Evolutionary conservation across 2,329 filamentous ascomycete species (phyloP), one percentile per base, ranked within the genome.

Genomic region (Hypocreales sp.): DNA sequence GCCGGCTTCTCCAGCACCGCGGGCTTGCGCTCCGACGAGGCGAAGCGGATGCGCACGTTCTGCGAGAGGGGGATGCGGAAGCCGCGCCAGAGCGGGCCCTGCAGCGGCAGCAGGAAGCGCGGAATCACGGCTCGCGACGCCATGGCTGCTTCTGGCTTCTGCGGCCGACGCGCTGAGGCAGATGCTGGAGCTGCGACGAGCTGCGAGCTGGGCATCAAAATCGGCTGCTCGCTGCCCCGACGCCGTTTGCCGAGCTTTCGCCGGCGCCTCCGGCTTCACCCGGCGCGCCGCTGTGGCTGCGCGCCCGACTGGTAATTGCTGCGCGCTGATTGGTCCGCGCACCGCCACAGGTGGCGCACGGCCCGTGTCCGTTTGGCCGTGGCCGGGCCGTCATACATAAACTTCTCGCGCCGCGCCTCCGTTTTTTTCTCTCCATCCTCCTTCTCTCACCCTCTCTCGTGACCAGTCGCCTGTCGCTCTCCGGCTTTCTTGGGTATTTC

Each of bases 1-100:
- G 79, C 68, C 15, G 87, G 87, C 53, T 94, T 83, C 42, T 81
- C 81, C 37, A 98, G 74, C 5, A 83, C 67, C 35, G 75, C 65
- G 20, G 71, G 68, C 44, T 77, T 79, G 35, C 10, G 15, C 9
- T 33, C 31, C 7, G 40, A 39, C 2, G 48, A 51, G 27, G 44
- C 45, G 35, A 49, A 55, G 26, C 50, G 50, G 26, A 55, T 38
- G 39, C 40, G 40, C 30, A 53, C 40, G 35, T 44, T 47, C 28
- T 53, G 49, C 10, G 50, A 47, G 30, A 44, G 36, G 11, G 47
- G 50, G 30, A 51, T 47, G 32, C 43, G 43, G 26, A 53, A 37
- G 33, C 50, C 51, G 28, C 59, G 60, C 69, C 70, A 74, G 41
- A 72, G 55, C 17, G 59, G 53, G 29, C 66, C 56, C 39, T 67